Conservation (phyloP, 352 stramenopile genomes). For the Pythium guiyangense region DNA sequence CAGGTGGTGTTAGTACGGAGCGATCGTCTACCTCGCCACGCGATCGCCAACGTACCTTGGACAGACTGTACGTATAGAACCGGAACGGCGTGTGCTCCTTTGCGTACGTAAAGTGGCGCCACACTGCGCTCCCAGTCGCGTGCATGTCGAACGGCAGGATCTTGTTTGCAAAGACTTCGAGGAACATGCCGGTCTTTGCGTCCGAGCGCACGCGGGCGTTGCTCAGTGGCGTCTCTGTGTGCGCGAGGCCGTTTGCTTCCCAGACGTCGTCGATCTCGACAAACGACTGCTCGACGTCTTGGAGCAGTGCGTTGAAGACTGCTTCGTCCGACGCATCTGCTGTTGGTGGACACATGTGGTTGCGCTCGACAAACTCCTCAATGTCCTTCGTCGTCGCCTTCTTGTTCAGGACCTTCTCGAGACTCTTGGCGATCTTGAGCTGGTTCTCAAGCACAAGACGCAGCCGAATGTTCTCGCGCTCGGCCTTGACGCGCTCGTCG, state of each 20-base stretch:
- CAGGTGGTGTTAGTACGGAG: too few relatives aligned
- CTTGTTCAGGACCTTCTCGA: too few relatives aligned
- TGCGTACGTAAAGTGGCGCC: constrained; percentile 32
- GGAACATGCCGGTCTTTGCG: constrained; percentile 10
- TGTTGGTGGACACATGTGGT: constrained; percentile 19
- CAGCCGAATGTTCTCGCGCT: constrained; percentile 53
- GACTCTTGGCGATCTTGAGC: too few relatives aligned
- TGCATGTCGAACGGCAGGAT: constrained; percentile 36
- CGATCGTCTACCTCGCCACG: too few relatives aligned
- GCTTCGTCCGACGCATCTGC: constrained; percentile 22
- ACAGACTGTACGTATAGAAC: constrained; percentile 16
- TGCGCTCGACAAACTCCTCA: too few relatives aligned
- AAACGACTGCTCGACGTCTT: constrained; percentile 30
- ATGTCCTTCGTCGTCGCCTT: too few relatives aligned
- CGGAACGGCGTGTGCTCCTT: too few relatives aligned
- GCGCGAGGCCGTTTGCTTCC: constrained; percentile 9
- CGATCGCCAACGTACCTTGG: constrained; percentile 8
- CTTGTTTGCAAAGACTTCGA: constrained; percentile 39
- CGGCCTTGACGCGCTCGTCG: constrained; percentile 32
- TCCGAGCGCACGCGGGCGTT: constrained; percentile 9
- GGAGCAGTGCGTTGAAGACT: constrained; percentile 31
- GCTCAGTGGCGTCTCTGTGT: constrained; percentile 5
- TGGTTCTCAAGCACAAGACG: too few relatives aligned
- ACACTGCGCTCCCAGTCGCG: constrained; percentile 28
- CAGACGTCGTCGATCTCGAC: constrained; percentile 30